Percentiles rank a stretch among this genome's conserved stretches.
These are phyloP conservation scores for Periconia macrospinosa DNA, from an alignment of 2,329 filamentous ascomycete genomes.

Conservation along the genomic window DNA sequence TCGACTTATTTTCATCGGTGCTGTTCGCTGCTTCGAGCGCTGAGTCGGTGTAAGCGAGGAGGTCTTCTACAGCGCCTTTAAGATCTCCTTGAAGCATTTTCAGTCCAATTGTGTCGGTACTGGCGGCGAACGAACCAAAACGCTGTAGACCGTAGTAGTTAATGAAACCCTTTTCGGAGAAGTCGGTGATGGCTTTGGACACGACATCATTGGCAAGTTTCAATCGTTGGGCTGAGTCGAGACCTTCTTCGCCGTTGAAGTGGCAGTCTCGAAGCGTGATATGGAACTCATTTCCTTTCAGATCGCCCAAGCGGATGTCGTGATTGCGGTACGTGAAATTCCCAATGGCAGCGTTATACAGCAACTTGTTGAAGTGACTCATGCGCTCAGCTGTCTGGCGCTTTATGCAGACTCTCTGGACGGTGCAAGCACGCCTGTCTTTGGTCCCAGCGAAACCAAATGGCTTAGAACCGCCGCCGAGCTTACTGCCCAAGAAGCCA, in stretches of 20 bases:
- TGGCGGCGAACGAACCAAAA: constrained; percentile 84
- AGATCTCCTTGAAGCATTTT: constrained; percentile 83
- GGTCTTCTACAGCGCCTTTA: constrained; percentile 74
- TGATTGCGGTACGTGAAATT: constrained; percentile 77
- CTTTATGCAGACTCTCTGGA: constrained; percentile 74
- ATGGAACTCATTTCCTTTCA: constrained; percentile 87
- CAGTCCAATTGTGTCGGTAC: constrained; percentile 82
- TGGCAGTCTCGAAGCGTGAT: constrained; percentile 87
- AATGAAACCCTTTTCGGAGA: constrained; percentile 79
- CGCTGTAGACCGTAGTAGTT: constrained; percentile 99
- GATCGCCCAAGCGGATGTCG: constrained; percentile 78
- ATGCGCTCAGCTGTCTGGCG: constrained; percentile 65
- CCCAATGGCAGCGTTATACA: constrained; percentile 68
- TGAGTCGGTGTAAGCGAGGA: constrained; percentile 72
- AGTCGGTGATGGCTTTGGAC: constrained; percentile 63
- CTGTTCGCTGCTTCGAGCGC: constrained; percentile 59
- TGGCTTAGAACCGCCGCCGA: constrained; percentile 69
- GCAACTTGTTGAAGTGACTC: constrained; percentile 61
- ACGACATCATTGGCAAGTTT: constrained; percentile 57
- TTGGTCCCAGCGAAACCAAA: constrained; percentile 89
- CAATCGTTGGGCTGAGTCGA: constrained; percentile 37
- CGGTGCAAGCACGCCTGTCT: constrained; percentile 83
- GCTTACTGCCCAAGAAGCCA: constrained; percentile 71
- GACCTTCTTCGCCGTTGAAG: constrained; percentile 54
- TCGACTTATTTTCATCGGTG: constrained; percentile 29